Base-by-base conservation (phyloP, 2,329 filamentous ascomycete genomes). In the Neonectria hederae region DNA sequence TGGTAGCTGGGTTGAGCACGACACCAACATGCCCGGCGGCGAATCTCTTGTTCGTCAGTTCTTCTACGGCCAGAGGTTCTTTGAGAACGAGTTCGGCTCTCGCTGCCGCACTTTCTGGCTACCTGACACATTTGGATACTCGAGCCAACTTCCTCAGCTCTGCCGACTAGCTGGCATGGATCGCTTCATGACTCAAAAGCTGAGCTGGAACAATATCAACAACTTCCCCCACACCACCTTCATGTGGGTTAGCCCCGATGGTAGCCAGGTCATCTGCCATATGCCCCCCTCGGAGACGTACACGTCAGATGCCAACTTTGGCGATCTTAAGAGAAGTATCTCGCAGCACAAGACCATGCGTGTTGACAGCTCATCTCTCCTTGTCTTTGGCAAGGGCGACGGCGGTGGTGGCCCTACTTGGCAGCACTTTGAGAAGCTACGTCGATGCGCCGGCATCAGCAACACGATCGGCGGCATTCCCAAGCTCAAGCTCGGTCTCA, bases 171-270 rank as follows among this genome's bases (percentile, higher is more conserved):
- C 96, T n/a, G 95, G 94, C 21, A 98, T 99, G 96, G 92, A 88
- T 62, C 89, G 95, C 35, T 99, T 99, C 83, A 91, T 99, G 75
- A 99, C 96, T 0, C 96, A 99, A 79, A 99, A 99, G 82, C 84
- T 99, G 64, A 98, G 95, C 83, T 99, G 96, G 96, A 98, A 98
- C 83, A 98, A 98, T 78, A 98, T 98, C 86, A 98, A 98, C 82
- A 97, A 92, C 76, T 99, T 98, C 81, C 96, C 96, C 0, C 96
- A 98, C 76, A 98, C 96, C 6, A 98, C 96, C 0, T 99, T 99
- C 85, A 97, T 97, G 79, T 99, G 96, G 96, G 94, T 99, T 32
- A 89, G 94, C 13, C 87, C 97, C 14, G 96, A 99, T 77, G 95
- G 96, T 62, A 97, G 92, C 75, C 96, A 98, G 76, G 96, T 99